Evolutionary conservation across 2,329 filamentous ascomycete species (phyloP).

Genomic region (Thielaviopsis ethacetica): DNA sequence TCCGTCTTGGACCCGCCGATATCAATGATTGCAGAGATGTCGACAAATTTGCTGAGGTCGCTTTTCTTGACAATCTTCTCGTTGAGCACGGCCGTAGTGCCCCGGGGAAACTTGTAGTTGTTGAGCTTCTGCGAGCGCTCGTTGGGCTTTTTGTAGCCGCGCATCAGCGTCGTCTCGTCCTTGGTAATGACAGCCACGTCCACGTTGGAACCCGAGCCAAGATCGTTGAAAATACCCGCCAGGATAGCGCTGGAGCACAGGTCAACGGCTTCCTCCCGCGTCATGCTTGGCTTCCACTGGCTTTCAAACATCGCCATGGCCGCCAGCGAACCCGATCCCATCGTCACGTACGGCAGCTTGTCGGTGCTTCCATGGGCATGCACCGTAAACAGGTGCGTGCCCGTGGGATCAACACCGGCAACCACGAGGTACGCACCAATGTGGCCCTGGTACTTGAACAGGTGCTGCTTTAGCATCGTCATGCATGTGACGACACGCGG

Average conservation of each 20-base stretch:
- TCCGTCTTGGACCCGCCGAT: constrained; percentile 33
- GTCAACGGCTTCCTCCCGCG: constrained; percentile 64
- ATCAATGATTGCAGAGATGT: constrained; percentile 67
- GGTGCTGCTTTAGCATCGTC: constrained; percentile 98
- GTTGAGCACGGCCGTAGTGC: constrained; percentile 90
- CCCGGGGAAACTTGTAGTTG: constrained; percentile 78
- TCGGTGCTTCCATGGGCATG: constrained; percentile 97
- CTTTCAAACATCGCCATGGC: constrained; percentile 98
- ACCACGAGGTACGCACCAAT: constrained; percentile 97
- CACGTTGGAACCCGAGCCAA: constrained; percentile 93
- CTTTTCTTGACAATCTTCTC: constrained; percentile 92
- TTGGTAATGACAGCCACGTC: constrained; percentile 90
- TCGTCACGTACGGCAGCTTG: constrained; percentile 97
- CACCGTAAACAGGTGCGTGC: constrained; percentile 89
- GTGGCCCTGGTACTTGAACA: constrained; percentile 95
- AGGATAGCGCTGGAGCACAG: constrained; percentile 76
- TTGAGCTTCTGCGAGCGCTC: constrained; percentile 78
- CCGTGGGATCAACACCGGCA: constrained; percentile 89
- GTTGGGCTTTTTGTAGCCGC: constrained; percentile 89
- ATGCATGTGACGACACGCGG: constrained; percentile 97
- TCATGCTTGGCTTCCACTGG: constrained; percentile 70
- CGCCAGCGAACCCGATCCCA: constrained; percentile 89
- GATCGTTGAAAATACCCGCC: constrained; percentile 96
- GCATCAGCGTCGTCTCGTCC: constrained; percentile 84
- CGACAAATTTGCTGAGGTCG: constrained; percentile 87